phyloP scores from a whole-genome alignment of 108 stramenopile species.

The Nitzschia sp. region DNA sequence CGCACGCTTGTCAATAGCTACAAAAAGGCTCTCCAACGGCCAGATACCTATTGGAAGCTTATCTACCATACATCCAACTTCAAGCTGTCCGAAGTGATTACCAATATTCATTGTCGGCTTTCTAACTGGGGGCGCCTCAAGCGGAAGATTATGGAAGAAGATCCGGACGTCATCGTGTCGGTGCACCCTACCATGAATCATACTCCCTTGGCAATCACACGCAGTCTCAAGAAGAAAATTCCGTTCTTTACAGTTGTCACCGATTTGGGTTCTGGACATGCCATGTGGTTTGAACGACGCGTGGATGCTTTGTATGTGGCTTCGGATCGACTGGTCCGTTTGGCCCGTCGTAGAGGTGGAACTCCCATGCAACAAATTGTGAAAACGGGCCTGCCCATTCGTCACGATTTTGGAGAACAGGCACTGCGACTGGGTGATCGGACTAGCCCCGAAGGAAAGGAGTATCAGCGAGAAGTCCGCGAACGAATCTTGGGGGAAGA shows the following conservation, averaged over 20 bases:
- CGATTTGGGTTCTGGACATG: conserved; percentile 91
- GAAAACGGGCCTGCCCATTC: conserved; percentile 90
- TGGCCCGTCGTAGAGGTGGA: conserved; percentile 68
- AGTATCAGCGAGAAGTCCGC: conserved; percentile 45
- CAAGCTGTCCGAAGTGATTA: conserved; percentile 43
- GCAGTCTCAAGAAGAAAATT: conserved; percentile 60
- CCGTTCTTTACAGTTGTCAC: conserved; percentile 96
- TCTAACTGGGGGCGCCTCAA: conserved; percentile 61
- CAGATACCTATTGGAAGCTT: conserved; percentile 75
- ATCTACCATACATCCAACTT: conserved; percentile 82
- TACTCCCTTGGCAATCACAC: conserved; percentile 60
- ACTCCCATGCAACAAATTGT: conserved; percentile 81
- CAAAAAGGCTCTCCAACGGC: conserved; percentile 80
- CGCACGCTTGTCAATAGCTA: conserved; percentile 61
- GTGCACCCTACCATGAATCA: conserved; percentile 96
- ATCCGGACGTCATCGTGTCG: conserved; percentile 87
- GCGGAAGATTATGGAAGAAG: conserved; percentile 48
- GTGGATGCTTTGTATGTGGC: conserved; percentile 90
- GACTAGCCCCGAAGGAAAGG: conserved; percentile 46
- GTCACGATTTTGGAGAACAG: conserved; percentile 78
- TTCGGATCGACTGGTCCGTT: conserved; percentile 59
- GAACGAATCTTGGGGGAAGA: conserved; percentile 44
- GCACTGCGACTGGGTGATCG: conserved; percentile 69
- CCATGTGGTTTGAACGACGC: conserved; percentile 89
- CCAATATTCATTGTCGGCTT: conserved; percentile 56